Evolutionary conservation across 257 asterid species (phyloP).

Genomic region (Mentha longifolia): DNA sequence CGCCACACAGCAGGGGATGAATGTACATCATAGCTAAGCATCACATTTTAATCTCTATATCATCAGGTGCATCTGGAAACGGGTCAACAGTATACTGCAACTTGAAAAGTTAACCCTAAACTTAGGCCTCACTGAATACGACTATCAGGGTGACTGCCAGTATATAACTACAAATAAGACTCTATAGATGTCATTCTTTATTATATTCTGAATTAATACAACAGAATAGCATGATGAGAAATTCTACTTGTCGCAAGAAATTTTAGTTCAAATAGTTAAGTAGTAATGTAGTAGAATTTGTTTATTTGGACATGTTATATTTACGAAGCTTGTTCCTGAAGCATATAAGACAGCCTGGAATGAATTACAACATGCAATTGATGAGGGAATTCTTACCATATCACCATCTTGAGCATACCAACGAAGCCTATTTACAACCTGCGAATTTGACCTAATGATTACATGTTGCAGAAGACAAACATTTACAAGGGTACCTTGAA

Average conservation of each 20-base stretch:
- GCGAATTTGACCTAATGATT: conserved; percentile 40
- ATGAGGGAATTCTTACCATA: conserved; percentile 58
- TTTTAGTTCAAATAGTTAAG: not conserved
- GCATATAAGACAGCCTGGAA: not conserved
- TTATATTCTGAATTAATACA: not conserved
- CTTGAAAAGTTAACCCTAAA: too few relatives aligned
- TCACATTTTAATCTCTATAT: conserved; percentile 14
- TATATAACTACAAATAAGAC: too few relatives aligned
- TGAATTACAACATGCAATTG: conserved; percentile 1
- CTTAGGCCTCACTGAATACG: too few relatives aligned
- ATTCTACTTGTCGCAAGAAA: not conserved
- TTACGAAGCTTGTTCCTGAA: not conserved
- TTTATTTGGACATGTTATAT: not conserved
- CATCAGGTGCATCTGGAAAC: not conserved
- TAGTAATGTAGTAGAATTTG: not conserved
- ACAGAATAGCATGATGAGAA: not conserved
- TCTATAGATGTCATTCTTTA: not conserved
- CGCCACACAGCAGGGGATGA: too few relatives aligned
- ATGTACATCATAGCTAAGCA: not conserved
- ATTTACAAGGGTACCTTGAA: not conserved
- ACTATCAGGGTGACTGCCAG: not conserved
- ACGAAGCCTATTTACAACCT: conserved; percentile 81
- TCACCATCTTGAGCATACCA: conserved; percentile 84
- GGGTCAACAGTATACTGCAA: too few relatives aligned
- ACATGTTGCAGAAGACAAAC: conserved; percentile 16